Evolutionary conservation across 192 early-diverging fungal genomes (phyloP).

Genomic region (Coemansia guatemalensis): DNA sequence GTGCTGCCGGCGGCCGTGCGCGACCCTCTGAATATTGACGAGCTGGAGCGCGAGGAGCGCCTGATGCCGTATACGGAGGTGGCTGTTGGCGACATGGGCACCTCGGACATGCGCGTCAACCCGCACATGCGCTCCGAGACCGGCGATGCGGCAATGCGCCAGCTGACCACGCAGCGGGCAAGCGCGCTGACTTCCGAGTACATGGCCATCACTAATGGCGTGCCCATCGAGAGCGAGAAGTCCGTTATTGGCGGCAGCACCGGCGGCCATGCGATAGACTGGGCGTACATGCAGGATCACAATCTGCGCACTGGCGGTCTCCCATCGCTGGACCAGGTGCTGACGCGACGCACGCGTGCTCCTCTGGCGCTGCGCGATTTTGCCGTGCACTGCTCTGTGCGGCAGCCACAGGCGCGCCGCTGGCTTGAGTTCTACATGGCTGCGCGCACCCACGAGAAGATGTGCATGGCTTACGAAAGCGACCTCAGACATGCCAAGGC

Average conservation of each 20-base stretch:
- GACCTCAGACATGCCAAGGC: constrained; percentile 53
- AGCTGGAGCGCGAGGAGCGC: constrained; percentile 53
- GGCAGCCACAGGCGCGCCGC: constrained; percentile 54
- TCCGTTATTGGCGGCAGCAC: constrained; percentile 1
- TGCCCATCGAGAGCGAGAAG: constrained; percentile 5
- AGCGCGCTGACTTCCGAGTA: background rate
- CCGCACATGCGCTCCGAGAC: constrained; percentile 1
- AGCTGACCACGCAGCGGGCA: background rate
- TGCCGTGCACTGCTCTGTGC: constrained; percentile 53
- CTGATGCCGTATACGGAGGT: constrained; percentile 49
- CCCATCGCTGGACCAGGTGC: constrained; percentile 55
- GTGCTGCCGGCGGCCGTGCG: constrained; percentile 44
- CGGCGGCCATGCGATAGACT: constrained; percentile 30
- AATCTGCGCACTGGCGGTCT: constrained; percentile 53
- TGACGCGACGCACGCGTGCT: constrained; percentile 46
- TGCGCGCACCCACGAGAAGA: constrained; percentile 51
- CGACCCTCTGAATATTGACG: constrained; percentile 53
- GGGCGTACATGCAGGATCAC: constrained; percentile 56
- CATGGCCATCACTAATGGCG: background rate
- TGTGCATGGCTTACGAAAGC: constrained; percentile 54
- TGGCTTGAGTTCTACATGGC: constrained; percentile 59
- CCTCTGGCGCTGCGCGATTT: constrained; percentile 54
- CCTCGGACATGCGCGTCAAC: constrained; percentile 2
- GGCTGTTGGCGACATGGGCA: constrained; percentile 36
- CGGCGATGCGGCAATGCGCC: constrained; percentile 3